Base-by-base conservation (phyloP, 75 land plant species). In the Picea sitchensis region DNA sequence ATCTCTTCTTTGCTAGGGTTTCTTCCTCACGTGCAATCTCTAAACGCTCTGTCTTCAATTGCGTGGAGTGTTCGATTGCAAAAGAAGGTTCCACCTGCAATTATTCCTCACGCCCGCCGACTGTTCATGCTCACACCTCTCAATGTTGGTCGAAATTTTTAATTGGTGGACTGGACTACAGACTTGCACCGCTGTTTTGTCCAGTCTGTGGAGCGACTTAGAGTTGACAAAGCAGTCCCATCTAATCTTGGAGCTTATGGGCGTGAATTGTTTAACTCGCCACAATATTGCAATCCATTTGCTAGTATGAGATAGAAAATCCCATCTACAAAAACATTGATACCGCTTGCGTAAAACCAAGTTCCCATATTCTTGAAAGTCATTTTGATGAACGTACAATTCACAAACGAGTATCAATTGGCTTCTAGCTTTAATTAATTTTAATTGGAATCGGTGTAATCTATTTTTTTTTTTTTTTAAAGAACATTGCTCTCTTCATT, bases 211-310 rank as follows among this genome's bases (percentile, higher is more conserved):
- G 96, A 93, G 87, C 94, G 91, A 75, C 84, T 93, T 18, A 94
- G 96, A 1, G 86, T 93, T 71, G 92, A 93, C 58, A 92, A 93
- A 80, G 94, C 96, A 7, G 91, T 93, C 61, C 96, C 96, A 75
- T 91, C 96, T 23, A 83, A 93, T 93, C 65, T 65, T 93, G 36
- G 96, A 93, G 84, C 80, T 93, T 74, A 93, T 93, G 96, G 94
- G 94, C 14, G 89, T 93, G 61, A 89, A 92, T 57, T 88, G 92
- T 81, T 84, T 93, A 74, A 93, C 96, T 26, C 90, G 96, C 38
- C 96, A 93, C 73, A 93, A 93, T 69, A 85, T 93, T 58, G 96
- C 96, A 14, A 93, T 94, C 75, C 96, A 93, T 76, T 84, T 93
- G 14, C 96, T 91, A 73, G 96, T 92, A 81, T 30, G 14, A 71